Percentiles rank a stretch among this genome's conserved stretches.
Conservation (phyloP, 768 basidiomycete species). For the Daedaleopsis nitida region DNA sequence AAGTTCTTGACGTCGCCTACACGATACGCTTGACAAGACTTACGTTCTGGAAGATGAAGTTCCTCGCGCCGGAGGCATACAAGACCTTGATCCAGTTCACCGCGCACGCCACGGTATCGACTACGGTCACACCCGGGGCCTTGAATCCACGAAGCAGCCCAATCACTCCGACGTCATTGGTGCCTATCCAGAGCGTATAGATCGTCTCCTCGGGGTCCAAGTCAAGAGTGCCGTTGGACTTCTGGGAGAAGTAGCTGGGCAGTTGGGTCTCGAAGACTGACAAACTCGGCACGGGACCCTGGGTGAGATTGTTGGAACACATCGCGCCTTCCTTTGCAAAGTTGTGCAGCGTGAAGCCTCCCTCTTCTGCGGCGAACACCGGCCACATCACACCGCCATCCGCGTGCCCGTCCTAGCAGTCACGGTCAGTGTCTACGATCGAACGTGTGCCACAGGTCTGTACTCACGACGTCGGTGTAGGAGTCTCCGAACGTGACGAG, state of each 20-base stretch:
- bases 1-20: no score
- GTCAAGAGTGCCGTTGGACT: slow-evolving; percentile 41
- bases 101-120: slow-evolving; percentile 58
- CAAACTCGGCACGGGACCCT: slow-evolving; percentile 53
- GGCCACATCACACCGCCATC: slow-evolving; percentile 46
- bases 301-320: slow-evolving; percentile 64
- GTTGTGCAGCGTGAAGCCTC: slow-evolving; percentile 50
- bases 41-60: slow-evolving; percentile 73
- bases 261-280: slow-evolving; percentile 60
- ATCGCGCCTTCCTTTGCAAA: slow-evolving; percentile 64
- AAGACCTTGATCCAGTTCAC: slow-evolving; percentile 60
- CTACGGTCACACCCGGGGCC: slow-evolving; percentile 49
- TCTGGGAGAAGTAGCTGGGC: slow-evolving; percentile 50
- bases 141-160: slow-evolving; percentile 57
- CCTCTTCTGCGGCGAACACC: slow-evolving; percentile 58
- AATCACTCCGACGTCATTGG: slow-evolving; percentile 56
- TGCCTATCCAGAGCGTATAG: slow-evolving; percentile 69
- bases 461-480: slow-evolving; percentile 54
- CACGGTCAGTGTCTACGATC: no score
- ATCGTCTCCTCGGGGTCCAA: slow-evolving; percentile 49
- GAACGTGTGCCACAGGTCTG: not conserved
- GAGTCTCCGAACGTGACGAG: slow-evolving; percentile 72
- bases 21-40: no score
- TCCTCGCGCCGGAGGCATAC: slow-evolving; percentile 60
- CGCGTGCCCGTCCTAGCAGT: not conserved